Evolutionary conservation across 23 red algal species (phyloP).

Genomic region (Gracilaria domingensis): DNA sequence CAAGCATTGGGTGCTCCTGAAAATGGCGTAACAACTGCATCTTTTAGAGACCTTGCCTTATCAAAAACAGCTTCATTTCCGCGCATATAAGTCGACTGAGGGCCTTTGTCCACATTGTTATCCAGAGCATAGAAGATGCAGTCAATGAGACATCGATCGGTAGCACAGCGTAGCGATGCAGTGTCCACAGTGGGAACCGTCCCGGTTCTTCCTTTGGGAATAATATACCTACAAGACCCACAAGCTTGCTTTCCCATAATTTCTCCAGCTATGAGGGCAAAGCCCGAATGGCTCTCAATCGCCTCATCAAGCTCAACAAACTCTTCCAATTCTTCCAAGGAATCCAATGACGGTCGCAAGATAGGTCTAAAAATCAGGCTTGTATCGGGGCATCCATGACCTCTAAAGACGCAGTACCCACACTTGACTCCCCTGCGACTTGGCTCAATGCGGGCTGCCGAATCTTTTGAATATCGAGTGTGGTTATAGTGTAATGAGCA

Average conservation of each 20-base stretch:
- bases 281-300: background rate
- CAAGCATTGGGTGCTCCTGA: background rate
- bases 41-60: background rate
- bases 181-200: background rate
- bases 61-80: background rate
- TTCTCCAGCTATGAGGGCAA: background rate
- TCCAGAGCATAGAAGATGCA: background rate
- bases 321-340: background rate
- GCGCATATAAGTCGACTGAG: background rate
- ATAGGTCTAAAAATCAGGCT: background rate
- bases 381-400: background rate
- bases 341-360: background rate
- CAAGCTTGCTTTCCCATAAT: background rate
- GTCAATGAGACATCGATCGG: background rate
- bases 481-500: background rate
- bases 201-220: background rate
- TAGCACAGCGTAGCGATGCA: background rate
- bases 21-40: background rate
- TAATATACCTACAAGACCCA: background rate
- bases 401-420: background rate
- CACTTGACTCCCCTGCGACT: background rate
- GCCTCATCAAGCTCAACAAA: background rate
- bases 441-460: background rate
- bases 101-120: no score
- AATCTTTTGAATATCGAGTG: background rate